phyloP scores from a whole-genome alignment of 208 protist species.

The Leishmania arabica region DNA sequence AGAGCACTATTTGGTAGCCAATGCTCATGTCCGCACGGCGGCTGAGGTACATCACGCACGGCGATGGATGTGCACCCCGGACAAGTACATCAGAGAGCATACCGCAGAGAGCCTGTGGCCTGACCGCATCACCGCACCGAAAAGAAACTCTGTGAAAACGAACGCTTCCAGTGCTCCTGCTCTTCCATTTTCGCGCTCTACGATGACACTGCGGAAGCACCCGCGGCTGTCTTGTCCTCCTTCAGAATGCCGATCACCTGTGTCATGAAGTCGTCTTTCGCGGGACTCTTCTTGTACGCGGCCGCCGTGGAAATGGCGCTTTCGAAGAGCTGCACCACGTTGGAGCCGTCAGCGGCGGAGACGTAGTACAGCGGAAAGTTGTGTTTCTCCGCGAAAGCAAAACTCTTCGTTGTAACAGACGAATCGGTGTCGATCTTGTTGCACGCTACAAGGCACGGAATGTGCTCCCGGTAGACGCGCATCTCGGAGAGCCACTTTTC shows the following conservation, averaged over 20 bases:
- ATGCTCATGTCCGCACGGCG: neutral
- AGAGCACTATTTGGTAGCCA: neutral
- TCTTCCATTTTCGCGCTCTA: neutral
- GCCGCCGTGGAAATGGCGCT: constrained; percentile 74
- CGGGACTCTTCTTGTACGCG: constrained; percentile 89
- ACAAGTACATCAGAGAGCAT: neutral
- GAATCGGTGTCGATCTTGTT: constrained; percentile 96
- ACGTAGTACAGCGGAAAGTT: constrained; percentile 93
- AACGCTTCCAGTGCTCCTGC: neutral
- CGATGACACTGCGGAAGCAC: neutral
- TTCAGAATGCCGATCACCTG: constrained; percentile 85
- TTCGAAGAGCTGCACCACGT: constrained; percentile 94
- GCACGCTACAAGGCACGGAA: constrained; percentile 93
- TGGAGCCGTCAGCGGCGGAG: constrained; percentile 94
- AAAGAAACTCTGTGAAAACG: neutral
- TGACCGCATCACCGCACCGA: neutral
- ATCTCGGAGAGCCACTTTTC: constrained; percentile 95
- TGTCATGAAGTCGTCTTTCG: constrained; percentile 84
- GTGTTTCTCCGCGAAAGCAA: constrained; percentile 94
- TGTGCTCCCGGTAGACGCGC: constrained; percentile 90
- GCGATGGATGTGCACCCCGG: no score
- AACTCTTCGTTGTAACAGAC: constrained; percentile 84
- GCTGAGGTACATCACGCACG: neutral
- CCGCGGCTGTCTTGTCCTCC: constrained; percentile 30
- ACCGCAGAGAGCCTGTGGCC: neutral